phyloP scores from a whole-genome alignment of 2,329 filamentous ascomycete genomes.

The Byssothecium circinans region DNA sequence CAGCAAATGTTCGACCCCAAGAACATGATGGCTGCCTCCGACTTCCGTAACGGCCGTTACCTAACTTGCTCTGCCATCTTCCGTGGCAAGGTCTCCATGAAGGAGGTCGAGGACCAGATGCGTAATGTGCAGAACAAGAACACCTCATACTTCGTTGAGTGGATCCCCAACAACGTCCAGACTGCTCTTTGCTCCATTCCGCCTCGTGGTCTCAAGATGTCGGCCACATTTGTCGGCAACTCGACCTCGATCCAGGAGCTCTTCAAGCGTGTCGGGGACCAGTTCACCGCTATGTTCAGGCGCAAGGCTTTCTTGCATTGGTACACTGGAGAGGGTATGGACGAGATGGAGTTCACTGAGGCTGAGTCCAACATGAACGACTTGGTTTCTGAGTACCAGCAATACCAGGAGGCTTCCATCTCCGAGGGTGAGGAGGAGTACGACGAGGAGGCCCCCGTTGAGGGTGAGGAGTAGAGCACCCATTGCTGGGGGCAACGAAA shows the following conservation, averaged over 20 bases:
- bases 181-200: constrained; percentile 99
- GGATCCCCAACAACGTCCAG: constrained; percentile 99
- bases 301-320: constrained; percentile 99
- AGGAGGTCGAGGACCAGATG: constrained; percentile 99
- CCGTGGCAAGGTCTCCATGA: constrained; percentile 99
- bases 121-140: constrained; percentile 99
- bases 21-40: constrained; percentile 99
- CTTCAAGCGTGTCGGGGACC: constrained; percentile 99
- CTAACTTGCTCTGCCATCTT: constrained; percentile 99
- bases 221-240: constrained; percentile 98
- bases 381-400: constrained; percentile 98
- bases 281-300: constrained; percentile 99
- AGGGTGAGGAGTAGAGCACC: constrained; percentile 63
- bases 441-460: constrained; percentile 76
- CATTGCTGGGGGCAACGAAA: neutral
- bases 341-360: constrained; percentile 99
- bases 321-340: constrained; percentile 99
- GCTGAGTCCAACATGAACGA: constrained; percentile 99
- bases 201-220: constrained; percentile 97
- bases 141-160: constrained; percentile 98
- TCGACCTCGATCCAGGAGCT: constrained; percentile 99
- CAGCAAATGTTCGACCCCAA: constrained; percentile 99
- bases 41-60: constrained; percentile 99
- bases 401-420: constrained; percentile 98
- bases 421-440: constrained; percentile 98